A percentile compares a stretch with the other conserved stretches of the same genome.
These are phyloP conservation scores for Lunasporangiospora selenospora DNA, from an alignment of 192 early-diverging fungal genomes.

Conservation along the genomic window DNA sequence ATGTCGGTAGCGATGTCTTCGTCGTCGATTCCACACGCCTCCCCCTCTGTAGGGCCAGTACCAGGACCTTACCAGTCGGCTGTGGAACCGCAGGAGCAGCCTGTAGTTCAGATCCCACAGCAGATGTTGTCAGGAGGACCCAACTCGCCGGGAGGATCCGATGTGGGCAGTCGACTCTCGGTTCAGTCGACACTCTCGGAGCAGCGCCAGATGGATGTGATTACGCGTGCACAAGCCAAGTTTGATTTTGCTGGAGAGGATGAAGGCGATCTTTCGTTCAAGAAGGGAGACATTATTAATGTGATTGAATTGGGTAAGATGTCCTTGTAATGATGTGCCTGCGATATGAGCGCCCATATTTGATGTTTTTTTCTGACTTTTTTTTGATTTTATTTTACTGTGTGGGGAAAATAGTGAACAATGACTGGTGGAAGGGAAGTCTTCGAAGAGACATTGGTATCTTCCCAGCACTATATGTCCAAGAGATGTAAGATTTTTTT, in stretches of 20 bases:
- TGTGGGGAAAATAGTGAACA: slow-evolving; percentile 21
- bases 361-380: no score
- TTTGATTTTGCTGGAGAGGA: slow-evolving; percentile 47
- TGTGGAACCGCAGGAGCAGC: slow-evolving; percentile 18
- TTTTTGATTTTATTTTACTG: neutral
- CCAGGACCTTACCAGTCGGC: slow-evolving; percentile 10
- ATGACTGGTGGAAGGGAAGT: slow-evolving; percentile 43
- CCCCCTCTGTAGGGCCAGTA: slow-evolving; percentile 9
- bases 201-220: slow-evolving; percentile 26
- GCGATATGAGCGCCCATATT: no score
- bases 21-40: slow-evolving; percentile 2
- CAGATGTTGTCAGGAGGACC: slow-evolving; percentile 7
- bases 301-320: slow-evolving; percentile 43
- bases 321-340: no score
- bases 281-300: slow-evolving; percentile 46
- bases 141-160: slow-evolving; percentile 28
- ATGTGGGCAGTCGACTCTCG: slow-evolving; percentile 18
- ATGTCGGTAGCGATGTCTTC: slow-evolving; percentile 14
- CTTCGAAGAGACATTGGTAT: slow-evolving; percentile 40
- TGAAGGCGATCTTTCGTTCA: slow-evolving; percentile 43
- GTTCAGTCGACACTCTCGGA: slow-evolving; percentile 11
- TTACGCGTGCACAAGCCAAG: slow-evolving; percentile 42
- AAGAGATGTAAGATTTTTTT: slow-evolving; percentile 17
- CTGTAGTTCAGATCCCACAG: no score
- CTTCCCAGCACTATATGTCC: slow-evolving; percentile 43